These are phyloP conservation scores for Alternaria dauci DNA, from an alignment of 2,329 filamentous ascomycete genomes.

Conservation along the genomic window DNA sequence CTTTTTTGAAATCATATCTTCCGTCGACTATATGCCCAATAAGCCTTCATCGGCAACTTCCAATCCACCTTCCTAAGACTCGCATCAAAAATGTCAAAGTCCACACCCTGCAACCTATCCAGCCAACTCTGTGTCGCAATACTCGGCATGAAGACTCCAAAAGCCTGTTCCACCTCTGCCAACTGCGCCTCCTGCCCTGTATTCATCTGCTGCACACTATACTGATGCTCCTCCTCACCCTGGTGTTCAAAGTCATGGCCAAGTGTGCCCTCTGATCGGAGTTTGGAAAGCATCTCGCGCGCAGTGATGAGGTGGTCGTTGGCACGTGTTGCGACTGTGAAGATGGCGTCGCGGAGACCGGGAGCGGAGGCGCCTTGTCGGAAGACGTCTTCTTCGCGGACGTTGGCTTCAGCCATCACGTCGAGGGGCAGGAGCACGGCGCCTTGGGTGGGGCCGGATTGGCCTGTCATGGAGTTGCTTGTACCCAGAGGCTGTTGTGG, in stretches of 20 bases:
- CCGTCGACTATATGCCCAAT: conserved; percentile 66
- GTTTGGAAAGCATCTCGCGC: conserved; percentile 85
- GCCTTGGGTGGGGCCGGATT: conserved; percentile 62
- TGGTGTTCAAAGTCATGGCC: conserved; percentile 91
- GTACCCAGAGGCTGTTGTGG: conserved; percentile 65
- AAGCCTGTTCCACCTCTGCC: conserved; percentile 70
- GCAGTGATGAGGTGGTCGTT: conserved; percentile 96
- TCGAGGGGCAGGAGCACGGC: conserved; percentile 85
- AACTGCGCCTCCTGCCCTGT: conserved; percentile 49
- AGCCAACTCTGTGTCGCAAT: conserved; percentile 82
- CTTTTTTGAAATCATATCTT: conserved; percentile 48
- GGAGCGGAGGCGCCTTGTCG: conserved; percentile 78
- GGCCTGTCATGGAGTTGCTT: conserved; percentile 40
- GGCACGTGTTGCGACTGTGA: conserved; percentile 88
- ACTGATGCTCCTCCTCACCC: conserved; percentile 73
- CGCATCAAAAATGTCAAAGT: conserved; percentile 83
- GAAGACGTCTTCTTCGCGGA: conserved; percentile 90
- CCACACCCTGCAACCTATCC: conserved; percentile 75
- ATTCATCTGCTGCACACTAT: conserved; percentile 52
- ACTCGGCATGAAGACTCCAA: conserved; percentile 82
- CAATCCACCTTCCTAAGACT: conserved; percentile 73
- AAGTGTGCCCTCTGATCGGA: conserved; percentile 75
- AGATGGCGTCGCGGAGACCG: conserved; percentile 88
- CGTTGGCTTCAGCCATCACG: conserved; percentile 81
- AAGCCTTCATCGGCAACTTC: conserved; percentile 84